A percentile compares a stretch with the other conserved stretches of the same genome.
These are phyloP conservation scores for Geotrichum histeridarum DNA, from an alignment of 1,139 yeast species.

Conservation along the genomic window DNA sequence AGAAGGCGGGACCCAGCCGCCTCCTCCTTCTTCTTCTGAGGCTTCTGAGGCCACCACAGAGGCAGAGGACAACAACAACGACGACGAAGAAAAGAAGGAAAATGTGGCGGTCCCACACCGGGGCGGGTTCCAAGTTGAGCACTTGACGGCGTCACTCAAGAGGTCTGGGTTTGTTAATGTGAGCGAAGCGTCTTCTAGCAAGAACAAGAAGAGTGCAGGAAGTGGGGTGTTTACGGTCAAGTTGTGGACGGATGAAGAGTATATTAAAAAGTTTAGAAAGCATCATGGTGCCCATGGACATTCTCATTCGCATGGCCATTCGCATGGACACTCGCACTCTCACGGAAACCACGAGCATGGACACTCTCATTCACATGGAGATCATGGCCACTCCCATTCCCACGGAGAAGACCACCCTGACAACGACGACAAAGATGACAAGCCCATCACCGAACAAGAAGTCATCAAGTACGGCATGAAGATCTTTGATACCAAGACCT, in stretches of 20 bases:
- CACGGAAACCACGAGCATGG: neutral
- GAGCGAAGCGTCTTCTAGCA: slow-evolving; percentile 1
- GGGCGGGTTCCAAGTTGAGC: slow-evolving; percentile 22
- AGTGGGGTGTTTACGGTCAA: slow-evolving; percentile 20
- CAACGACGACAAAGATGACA: too few species aligned
- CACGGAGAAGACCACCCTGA: neutral
- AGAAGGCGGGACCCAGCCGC: slow-evolving; percentile 4
- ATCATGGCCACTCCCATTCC: neutral
- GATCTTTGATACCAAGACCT: slow-evolving; percentile 10
- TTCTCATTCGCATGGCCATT: neutral
- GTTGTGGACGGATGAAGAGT: slow-evolving; percentile 28
- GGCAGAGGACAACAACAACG: neutral
- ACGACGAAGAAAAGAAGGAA: neutral
- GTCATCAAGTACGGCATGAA: slow-evolving; percentile 12
- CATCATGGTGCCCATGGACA: slow-evolving; percentile 6
- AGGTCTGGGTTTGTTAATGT: slow-evolving; percentile 24
- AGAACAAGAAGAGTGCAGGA: neutral
- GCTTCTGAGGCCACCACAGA: too few species aligned
- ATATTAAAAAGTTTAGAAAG: slow-evolving; percentile 16
- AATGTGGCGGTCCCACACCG: slow-evolving; percentile 23
- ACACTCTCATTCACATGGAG: neutral
- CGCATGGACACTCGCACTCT: neutral
- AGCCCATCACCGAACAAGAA: too few species aligned
- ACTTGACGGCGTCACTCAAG: slow-evolving; percentile 21
- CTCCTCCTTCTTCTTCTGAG: neutral